Evolutionary conservation across 2,329 filamentous ascomycete species (phyloP).

Genomic region (Albophoma yamanashiensis): DNA sequence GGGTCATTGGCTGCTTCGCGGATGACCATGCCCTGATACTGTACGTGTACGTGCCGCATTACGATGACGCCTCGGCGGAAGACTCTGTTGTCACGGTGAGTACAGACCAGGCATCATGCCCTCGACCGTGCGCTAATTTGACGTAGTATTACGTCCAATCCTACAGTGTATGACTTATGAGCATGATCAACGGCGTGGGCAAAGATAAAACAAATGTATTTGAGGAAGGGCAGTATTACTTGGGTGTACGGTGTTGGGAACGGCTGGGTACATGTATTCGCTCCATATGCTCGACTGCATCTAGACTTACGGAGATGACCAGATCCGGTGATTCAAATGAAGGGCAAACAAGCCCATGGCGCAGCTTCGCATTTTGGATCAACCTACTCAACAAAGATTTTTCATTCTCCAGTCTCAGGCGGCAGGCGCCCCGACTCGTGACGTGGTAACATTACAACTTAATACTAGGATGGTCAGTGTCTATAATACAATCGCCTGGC

Average conservation of each 20-base stretch:
- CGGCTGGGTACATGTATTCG: background rate
- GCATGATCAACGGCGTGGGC: background rate
- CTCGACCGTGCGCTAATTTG: slow-evolving; percentile 10
- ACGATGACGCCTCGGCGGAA: slow-evolving; percentile 53
- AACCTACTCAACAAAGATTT: background rate
- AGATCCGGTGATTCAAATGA: background rate
- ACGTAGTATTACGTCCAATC: slow-evolving; percentile 32
- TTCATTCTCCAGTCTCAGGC: background rate
- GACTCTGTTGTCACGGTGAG: slow-evolving; percentile 68
- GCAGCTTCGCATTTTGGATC: background rate
- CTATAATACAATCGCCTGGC: slow-evolving; percentile 2
- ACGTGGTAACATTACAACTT: background rate
- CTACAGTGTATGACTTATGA: slow-evolving; percentile 19
- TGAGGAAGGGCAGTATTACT: background rate
- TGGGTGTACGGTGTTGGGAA: background rate
- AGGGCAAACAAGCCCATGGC: background rate
- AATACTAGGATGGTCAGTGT: background rate
- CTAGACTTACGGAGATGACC: background rate
- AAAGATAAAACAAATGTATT: background rate
- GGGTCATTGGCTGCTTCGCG: slow-evolving; percentile 86
- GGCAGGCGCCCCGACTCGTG: background rate
- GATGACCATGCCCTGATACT: slow-evolving; percentile 72
- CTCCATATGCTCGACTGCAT: background rate
- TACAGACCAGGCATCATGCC: slow-evolving; percentile 1
- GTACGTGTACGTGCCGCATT: slow-evolving; percentile 69